phyloP scores from a whole-genome alignment of 768 basidiomycete genomes.

The Collybia mongolica region DNA sequence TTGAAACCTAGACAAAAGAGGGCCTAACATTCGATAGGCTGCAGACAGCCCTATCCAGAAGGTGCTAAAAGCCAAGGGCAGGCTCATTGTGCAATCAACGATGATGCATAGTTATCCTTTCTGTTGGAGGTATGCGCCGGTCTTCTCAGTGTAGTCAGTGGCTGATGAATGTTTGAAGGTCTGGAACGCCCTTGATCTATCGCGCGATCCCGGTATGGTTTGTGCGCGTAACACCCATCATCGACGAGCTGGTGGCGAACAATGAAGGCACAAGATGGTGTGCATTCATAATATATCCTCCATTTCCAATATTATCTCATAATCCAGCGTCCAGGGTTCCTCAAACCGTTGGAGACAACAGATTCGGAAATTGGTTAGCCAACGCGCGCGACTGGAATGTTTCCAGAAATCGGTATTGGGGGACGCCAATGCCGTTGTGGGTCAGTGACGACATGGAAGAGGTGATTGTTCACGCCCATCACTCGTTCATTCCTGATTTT shows the following conservation, averaged over 20 bases:
- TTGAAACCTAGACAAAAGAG: neutral
- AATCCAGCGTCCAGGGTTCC: slow-evolving; percentile 70
- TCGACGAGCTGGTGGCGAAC: slow-evolving; percentile 85
- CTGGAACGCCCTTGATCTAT: slow-evolving; percentile 93
- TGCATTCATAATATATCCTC: slow-evolving; percentile 8
- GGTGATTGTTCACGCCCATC: slow-evolving; percentile 35
- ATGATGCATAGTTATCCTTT: slow-evolving; percentile 92
- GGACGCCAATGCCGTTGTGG: slow-evolving; percentile 97
- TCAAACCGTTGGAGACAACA: slow-evolving; percentile 81
- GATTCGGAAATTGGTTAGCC: slow-evolving; percentile 96
- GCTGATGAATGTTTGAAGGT: slow-evolving; percentile 43
- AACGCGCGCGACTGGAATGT: slow-evolving; percentile 99
- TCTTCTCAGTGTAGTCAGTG: slow-evolving; percentile 87
- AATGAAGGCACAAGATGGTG: slow-evolving; percentile 91
- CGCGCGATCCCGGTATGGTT: slow-evolving; percentile 97
- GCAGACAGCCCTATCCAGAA: slow-evolving; percentile 97
- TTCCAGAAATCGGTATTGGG: slow-evolving; percentile 99
- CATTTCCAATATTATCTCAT: neutral
- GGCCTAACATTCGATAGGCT: slow-evolving; percentile 41
- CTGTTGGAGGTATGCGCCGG: slow-evolving; percentile 80
- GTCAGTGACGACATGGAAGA: slow-evolving; percentile 90
- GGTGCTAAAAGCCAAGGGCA: slow-evolving; percentile 79
- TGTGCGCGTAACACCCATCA: slow-evolving; percentile 80
- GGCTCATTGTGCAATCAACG: slow-evolving; percentile 85
- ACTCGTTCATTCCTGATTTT: neutral